These are phyloP conservation scores for Carex myosuroides DNA, from an alignment of 176 grass and related monocot genomes.

Conservation along the genomic window DNA sequence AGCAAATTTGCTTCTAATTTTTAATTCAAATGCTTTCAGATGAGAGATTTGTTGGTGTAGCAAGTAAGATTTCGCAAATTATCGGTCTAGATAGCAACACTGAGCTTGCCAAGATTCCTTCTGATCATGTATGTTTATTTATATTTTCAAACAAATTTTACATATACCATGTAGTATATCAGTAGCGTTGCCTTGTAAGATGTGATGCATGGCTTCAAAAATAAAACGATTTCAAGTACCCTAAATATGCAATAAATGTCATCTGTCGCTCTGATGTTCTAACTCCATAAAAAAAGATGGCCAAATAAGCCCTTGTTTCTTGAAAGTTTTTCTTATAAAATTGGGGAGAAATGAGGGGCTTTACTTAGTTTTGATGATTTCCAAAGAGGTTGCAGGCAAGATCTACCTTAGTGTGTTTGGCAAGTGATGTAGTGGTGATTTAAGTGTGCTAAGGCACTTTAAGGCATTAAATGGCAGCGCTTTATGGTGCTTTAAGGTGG, in stretches of 20 bases:
- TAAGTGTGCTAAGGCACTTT: background rate
- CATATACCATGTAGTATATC: background rate
- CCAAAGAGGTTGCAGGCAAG: background rate
- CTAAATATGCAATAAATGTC: background rate
- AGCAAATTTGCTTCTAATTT: constrained; percentile 10
- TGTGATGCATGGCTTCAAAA: background rate
- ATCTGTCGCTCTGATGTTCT: background rate
- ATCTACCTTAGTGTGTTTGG: background rate
- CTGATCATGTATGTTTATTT: constrained; percentile 28
- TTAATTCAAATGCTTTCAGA: constrained; percentile 24
- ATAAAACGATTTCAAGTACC: background rate
- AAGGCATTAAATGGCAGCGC: background rate
- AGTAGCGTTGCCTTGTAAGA: background rate
- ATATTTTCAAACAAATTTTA: background rate
- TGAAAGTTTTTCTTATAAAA: background rate
- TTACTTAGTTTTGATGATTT: background rate
- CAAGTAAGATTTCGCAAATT: constrained; percentile 39
- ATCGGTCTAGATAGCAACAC: constrained; percentile 33
- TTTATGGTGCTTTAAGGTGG: background rate
- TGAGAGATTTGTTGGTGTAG: constrained; percentile 37
- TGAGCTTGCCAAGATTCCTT: constrained; percentile 40
- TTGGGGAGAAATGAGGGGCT: background rate
- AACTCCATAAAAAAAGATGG: background rate
- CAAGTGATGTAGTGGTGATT: background rate
- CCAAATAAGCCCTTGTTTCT: background rate